These are phyloP conservation scores for Lactarius akahatsu DNA, from an alignment of 768 basidiomycete species.

Conservation along the genomic window DNA sequence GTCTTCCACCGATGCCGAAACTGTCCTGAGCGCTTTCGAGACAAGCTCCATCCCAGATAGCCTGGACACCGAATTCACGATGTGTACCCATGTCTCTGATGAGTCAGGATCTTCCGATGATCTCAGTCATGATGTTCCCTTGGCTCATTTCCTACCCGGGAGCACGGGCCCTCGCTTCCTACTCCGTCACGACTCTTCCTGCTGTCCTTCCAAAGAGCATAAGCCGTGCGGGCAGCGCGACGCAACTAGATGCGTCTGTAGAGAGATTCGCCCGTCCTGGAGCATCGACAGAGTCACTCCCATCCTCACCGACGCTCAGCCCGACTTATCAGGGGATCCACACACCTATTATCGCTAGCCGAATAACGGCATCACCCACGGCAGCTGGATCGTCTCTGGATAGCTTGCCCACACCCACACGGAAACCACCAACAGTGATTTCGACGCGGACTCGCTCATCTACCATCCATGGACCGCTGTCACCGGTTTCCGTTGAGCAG, in stretches of 20 bases:
- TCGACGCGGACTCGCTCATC: conserved; percentile 21
- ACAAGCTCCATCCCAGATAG: conserved; percentile 16
- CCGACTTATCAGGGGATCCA: conserved; percentile 36
- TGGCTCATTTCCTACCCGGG: conserved; percentile 4
- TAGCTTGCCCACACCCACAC: conserved; percentile 14
- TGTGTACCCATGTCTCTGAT: conserved; percentile 21
- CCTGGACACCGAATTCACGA: conserved; percentile 16
- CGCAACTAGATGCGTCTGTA: conserved; percentile 69
- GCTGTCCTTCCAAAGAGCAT: conserved; percentile 32
- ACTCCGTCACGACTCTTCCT: conserved; percentile 41
- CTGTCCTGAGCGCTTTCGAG: conserved; percentile 23
- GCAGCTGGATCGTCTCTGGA: conserved; percentile 1
- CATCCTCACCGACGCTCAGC: conserved; percentile 34
- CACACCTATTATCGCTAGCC: background rate
- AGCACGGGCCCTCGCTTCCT: conserved; percentile 29
- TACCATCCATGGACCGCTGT: conserved; percentile 25
- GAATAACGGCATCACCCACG: background rate
- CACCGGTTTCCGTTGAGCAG: background rate
- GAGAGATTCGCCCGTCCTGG: conserved; percentile 72
- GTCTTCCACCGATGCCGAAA: conserved; percentile 12
- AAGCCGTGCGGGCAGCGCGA: conserved; percentile 40
- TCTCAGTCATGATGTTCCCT: conserved; percentile 2
- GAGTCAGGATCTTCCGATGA: conserved; percentile 19
- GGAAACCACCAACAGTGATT: background rate
- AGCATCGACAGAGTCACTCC: conserved; percentile 71